These are phyloP conservation scores for Azolla pinnata DNA, from an alignment of 75 land plant species.

Conservation along the genomic window DNA sequence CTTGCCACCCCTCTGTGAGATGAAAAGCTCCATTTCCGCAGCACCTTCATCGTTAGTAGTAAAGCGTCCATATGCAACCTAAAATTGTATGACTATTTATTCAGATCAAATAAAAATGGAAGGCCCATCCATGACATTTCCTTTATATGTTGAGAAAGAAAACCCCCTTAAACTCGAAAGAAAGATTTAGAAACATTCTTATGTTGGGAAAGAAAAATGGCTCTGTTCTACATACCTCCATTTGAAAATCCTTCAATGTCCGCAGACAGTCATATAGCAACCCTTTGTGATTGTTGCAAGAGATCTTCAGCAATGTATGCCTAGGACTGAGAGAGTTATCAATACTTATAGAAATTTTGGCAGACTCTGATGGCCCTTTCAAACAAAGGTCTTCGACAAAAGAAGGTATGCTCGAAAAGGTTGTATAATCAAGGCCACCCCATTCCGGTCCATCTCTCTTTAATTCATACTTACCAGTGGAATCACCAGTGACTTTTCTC, in stretches of 20 bases:
- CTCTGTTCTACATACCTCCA: slow-evolving; percentile 75
- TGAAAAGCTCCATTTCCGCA: slow-evolving; percentile 60
- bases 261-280: slow-evolving; percentile 79
- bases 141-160: too few species aligned
- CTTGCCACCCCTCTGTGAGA: slow-evolving; percentile 52
- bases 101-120: too few species aligned
- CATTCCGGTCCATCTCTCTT: slow-evolving; percentile 37
- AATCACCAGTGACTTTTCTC: neutral
- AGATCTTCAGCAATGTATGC: slow-evolving; percentile 68
- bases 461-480: slow-evolving; percentile 33
- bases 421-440: slow-evolving; percentile 31
- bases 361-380: slow-evolving; percentile 13
- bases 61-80: slow-evolving; percentile 77
- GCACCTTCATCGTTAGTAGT: slow-evolving; percentile 41
- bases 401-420: slow-evolving; percentile 32
- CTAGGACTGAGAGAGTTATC: slow-evolving; percentile 70
- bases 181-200: too few species aligned
- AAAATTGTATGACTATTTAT: too few species aligned
- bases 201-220: too few species aligned
- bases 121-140: too few species aligned
- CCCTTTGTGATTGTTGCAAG: slow-evolving; percentile 70
- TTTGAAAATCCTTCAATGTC: slow-evolving; percentile 65
- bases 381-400: slow-evolving; percentile 38
- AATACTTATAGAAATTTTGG: slow-evolving; percentile 23
- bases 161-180: too few species aligned